These are phyloP conservation scores for Saxophila tyrrhenica DNA, from an alignment of 495 filamentous ascomycete genomes.

Conservation along the genomic window DNA sequence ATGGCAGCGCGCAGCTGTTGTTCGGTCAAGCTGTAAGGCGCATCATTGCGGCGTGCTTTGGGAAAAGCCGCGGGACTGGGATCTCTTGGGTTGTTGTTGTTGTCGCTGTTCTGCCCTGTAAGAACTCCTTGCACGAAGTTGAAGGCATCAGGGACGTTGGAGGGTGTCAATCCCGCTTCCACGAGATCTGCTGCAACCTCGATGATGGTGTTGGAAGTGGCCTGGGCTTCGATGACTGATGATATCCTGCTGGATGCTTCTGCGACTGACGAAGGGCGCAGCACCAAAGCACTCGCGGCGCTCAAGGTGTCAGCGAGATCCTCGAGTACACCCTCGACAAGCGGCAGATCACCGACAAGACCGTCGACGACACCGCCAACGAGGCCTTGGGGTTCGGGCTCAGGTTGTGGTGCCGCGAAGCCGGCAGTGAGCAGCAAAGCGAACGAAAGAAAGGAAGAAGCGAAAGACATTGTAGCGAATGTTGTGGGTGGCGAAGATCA, in stretches of 20 bases:
- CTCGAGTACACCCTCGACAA: not conserved
- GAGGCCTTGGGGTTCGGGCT: not conserved
- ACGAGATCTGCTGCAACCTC: not conserved
- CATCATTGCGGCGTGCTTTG: conserved; percentile 27
- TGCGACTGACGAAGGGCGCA: not conserved
- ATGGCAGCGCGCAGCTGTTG: conserved; percentile 30
- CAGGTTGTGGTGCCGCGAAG: not conserved
- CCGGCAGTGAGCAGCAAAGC: not conserved
- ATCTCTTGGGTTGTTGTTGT: conserved; percentile 16
- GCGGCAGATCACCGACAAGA: not conserved
- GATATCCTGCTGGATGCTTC: not conserved
- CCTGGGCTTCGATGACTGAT: not conserved
- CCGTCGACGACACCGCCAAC: not conserved
- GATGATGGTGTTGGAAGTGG: not conserved
- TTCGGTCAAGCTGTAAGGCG: conserved; percentile 35
- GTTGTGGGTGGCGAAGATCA: too few species aligned
- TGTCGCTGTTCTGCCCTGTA: conserved; percentile 10
- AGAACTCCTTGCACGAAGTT: conserved; percentile 4
- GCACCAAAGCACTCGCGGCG: not conserved
- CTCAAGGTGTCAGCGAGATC: not conserved
- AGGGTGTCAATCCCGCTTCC: conserved; percentile 3
- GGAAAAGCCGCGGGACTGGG: conserved; percentile 24
- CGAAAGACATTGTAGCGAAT: not conserved
- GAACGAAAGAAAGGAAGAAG: not conserved
- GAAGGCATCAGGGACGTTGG: not conserved